Evolutionary conservation across 768 basidiomycete genomes (phyloP), one percentile per base, ranked within the genome.

Genomic region (Strobilomyces echinocephalus): DNA sequence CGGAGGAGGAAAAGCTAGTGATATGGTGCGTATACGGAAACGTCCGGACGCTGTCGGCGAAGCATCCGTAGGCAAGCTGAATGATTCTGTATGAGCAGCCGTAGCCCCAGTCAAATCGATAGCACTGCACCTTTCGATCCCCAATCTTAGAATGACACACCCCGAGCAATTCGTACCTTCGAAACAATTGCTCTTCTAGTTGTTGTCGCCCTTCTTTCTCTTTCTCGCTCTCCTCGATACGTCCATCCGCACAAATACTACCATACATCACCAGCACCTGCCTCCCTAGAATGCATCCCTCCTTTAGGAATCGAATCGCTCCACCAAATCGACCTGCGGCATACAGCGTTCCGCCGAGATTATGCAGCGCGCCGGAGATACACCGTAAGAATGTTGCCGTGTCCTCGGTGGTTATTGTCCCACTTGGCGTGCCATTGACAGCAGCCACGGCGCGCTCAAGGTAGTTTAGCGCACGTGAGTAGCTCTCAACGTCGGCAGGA

Each of bases 91-190:
- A 10, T 60, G 4, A 62, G 26, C 8, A 40, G 43, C 1, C 8
- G n/a, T 21, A 14, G 8, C n/a, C 33, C 0, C 1, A 12, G 20
- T 54, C 50, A 41, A 48, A 47, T 38, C 15, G 50, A 57, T 24
- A n/a, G 26, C 12, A 56, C 47, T 75, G 30, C 42, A 90, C 93
- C 78, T 79, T 80, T 20, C 86, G 77, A 59, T 95, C 87, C 0
- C 85, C 87, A 26, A 83, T 83, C 67, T 89, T 93, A 28, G 79
- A 77, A 62, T 82, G 84, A 65, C 90, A 92, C 5, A 87, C 81
- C 0, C 80, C 92, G 24, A 95, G 72, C 30, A 95, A 67, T 70
- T 97, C 91, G 80, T 85, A 95, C 43, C 92, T 73, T 20, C 84
- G 76, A 57, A 78, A 80, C 26, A 93, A 60, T 55, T 87, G 83